Base-by-base conservation (phyloP, 2,329 filamentous ascomycete species). In the Pestalotiopsis sp. region DNA sequence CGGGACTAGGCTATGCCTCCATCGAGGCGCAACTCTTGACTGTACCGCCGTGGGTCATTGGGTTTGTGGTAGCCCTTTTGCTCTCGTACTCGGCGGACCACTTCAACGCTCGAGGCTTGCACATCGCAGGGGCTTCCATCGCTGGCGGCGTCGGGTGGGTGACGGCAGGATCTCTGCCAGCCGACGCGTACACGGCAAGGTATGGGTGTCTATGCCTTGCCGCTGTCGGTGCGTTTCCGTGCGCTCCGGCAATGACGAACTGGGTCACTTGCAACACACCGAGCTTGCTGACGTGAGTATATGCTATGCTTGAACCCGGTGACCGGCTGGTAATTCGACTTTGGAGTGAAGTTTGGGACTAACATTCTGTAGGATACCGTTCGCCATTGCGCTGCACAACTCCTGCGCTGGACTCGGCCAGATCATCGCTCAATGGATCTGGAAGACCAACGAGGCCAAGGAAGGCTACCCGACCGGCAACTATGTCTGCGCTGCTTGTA, bases 401-500 rank as follows among this genome's bases (percentile, higher is more conserved):
- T 77, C 75, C 1, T 77, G 75, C 27, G 79, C 79, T 3, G 80
- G 80, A 0, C 72, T 82, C 6, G 77, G 77, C 3, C 78, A 80
- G 69, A 79, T 82, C 17, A 79, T 82, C 25, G 77, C 79, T 1
- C 78, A 81, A 69, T 82, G 80, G 80, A 81, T 82, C 13, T 81
- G 80, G 80, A 78, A 74, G 38, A 71, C 73, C 5, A 69, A 67
- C 3, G 78, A 81, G 67, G 73, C 73, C 3, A 39, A 56, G 0
- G 49, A 59, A 2, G 80, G 80, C 0, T 82, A 79, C 69, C 80
- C 80, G 1, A 82, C 80, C 0, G 79, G 80, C 0, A 82, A 81
- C 39, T 79, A 82, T 67, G 78, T 79, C 2, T 83, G 81, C 69
- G 79, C 80, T 1, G 77, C 74, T 2, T 81, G 77, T 62, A 80